Evolutionary conservation across 1,284 basidiomycete species (phyloP).

Genomic region (Ceratobasidium sp.): DNA sequence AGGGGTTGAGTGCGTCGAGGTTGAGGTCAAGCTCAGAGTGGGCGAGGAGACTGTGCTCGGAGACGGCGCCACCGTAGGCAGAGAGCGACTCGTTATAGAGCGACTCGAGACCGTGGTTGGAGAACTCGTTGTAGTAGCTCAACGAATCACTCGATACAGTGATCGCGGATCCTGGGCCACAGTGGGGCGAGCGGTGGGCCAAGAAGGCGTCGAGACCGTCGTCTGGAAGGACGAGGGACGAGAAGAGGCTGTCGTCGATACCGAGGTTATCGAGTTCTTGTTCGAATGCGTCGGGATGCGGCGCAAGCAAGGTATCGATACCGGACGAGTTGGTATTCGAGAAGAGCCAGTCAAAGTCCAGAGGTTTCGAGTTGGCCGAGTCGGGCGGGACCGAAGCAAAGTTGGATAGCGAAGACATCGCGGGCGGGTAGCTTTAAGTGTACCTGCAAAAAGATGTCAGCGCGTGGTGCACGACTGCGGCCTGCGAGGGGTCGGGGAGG

Average conservation of each 20-base stretch:
- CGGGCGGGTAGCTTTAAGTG: conserved; percentile 37
- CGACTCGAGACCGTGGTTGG: conserved; percentile 68
- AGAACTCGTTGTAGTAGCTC: conserved; percentile 71
- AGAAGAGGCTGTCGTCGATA: conserved; percentile 56
- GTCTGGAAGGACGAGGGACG: conserved; percentile 70
- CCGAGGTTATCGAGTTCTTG: conserved; percentile 78
- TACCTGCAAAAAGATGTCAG: conserved; percentile 15
- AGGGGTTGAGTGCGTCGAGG: conserved; percentile 66
- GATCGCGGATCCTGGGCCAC: conserved; percentile 79
- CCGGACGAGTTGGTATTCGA: conserved; percentile 60
- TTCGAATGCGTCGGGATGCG: conserved; percentile 83
- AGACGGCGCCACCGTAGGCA: conserved; percentile 66
- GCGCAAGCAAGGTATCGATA: conserved; percentile 71
- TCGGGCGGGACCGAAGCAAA: conserved; percentile 35
- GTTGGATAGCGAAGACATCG: conserved; percentile 41
- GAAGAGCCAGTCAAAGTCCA: conserved; percentile 71
- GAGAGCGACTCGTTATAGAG: conserved; percentile 71
- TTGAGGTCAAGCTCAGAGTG: conserved; percentile 47
- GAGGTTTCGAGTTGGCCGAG: conserved; percentile 43
- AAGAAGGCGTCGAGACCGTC: conserved; percentile 60
- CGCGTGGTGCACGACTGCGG: conserved; percentile 39
- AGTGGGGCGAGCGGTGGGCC: conserved; percentile 62
- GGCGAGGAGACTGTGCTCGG: conserved; percentile 72
- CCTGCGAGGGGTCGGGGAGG: conserved; percentile 26
- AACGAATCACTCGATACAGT: conserved; percentile 81